phyloP scores from a whole-genome alignment of 305 asterid species.

The Petunia hybrid region DNA sequence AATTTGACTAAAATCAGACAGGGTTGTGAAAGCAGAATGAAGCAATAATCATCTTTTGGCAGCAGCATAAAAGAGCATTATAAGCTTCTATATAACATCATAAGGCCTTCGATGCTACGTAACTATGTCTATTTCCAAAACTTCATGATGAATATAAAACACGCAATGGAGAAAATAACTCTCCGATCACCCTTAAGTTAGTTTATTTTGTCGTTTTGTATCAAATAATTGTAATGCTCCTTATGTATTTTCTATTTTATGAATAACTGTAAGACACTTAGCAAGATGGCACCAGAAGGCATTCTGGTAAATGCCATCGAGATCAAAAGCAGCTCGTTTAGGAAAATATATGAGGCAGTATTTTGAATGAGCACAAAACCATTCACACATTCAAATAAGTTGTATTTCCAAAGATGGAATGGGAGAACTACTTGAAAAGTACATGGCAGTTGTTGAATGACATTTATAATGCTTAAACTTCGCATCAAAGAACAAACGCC shows the following conservation, averaged over 20 bases:
- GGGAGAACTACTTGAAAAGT: background rate
- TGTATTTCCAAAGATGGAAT: background rate
- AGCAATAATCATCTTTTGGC: background rate
- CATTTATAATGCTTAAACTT: conserved; percentile 20
- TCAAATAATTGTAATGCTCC: no score
- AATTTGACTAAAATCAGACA: background rate
- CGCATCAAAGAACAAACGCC: background rate
- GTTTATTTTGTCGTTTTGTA: no score
- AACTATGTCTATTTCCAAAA: background rate
- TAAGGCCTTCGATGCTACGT: conserved; percentile 5
- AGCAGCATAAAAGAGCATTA: background rate
- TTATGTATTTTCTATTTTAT: no score
- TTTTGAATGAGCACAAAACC: background rate
- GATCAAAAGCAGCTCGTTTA: background rate
- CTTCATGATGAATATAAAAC: background rate
- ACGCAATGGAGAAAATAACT: conserved; percentile 6
- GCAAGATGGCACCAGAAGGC: conserved; percentile 21
- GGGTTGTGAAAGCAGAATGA: background rate
- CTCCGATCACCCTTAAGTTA: background rate
- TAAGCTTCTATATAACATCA: background rate
- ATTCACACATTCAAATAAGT: background rate
- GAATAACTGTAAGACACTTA: background rate
- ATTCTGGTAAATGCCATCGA: conserved; percentile 9
- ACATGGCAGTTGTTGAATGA: background rate
- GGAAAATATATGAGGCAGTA: conserved; percentile 24